Base-by-base conservation (phyloP, 768 basidiomycete genomes). In the Naematelia aurantialba region DNA sequence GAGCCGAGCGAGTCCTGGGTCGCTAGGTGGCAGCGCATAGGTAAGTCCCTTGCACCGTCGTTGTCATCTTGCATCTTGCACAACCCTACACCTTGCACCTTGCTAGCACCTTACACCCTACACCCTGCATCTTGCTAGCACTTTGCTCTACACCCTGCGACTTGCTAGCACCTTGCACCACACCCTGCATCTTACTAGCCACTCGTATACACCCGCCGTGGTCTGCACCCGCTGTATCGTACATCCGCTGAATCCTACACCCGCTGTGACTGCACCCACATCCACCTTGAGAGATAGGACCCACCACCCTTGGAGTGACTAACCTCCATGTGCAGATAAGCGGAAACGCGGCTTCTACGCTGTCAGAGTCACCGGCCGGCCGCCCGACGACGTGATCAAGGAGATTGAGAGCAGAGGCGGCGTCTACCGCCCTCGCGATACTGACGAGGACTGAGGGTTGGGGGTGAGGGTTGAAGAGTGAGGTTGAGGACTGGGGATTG, bases 1-100 rank as follows among this genome's bases (percentile, higher is more conserved):
- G 85, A 89, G 68, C 87, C 93, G 1, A 86, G 89, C 66, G 82
- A 83, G 49, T 91, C 89, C 74, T 99, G 96, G 96, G 92, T 98
- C 4, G 89, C 89, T 5, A 84, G 89, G 66, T 99, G 93, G 92
- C 93, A 99, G 77, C 80, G 94, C 74, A 91, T 88, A 66, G 85
- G 94, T 93, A 67, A 62, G 87, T 82, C 3, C 31, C 5, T 11
- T n/a, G n/a, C n/a, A n/a, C n/a, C n/a, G n/a, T n/a, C n/a, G 10
- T 22, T 44, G 8, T 45, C 51, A 44, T 50, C 52, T 44, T 34
- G 19, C 29, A n/a, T 24, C 11, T 25, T 31, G 11, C 3, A 52
- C 44, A 45, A 24, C 34, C 8, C 34, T 8, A 39, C 34, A 39
- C 34, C 34, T 39, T 39, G 17, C 34, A 8, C 34, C 17, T 39